Conservation (phyloP, 768 basidiomycete species). For the Lentinula lateritia region DNA sequence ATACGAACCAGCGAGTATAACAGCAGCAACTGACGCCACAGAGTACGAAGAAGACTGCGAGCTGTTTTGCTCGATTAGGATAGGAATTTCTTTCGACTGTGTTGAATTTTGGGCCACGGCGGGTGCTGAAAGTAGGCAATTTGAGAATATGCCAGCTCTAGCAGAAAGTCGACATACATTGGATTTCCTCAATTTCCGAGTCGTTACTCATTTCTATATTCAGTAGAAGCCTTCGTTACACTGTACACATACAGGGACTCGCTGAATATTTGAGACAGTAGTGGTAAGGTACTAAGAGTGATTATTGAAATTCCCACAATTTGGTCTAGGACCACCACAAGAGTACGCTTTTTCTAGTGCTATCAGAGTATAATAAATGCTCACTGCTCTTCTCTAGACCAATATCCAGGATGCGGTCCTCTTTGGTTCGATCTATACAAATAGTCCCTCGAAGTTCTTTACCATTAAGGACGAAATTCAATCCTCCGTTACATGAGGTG, state of each 20-base stretch:
- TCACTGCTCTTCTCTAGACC: background rate
- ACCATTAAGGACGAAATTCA: slow-evolving; percentile 6
- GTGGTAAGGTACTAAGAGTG: background rate
- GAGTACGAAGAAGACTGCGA: background rate
- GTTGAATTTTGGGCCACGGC: background rate
- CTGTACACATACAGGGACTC: background rate
- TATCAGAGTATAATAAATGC: too few species aligned
- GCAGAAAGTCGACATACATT: background rate
- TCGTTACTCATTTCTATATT: background rate
- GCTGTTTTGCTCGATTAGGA: slow-evolving; percentile 1
- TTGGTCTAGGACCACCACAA: background rate
- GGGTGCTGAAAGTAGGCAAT: background rate
- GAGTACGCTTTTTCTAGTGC: background rate
- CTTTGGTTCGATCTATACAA: background rate
- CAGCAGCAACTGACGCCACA: slow-evolving; percentile 2
- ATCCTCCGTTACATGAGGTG: slow-evolving; percentile 11
- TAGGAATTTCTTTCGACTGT: background rate
- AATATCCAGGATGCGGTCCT: background rate
- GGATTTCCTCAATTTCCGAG: background rate
- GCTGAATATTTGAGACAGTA: background rate
- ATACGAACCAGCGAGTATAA: slow-evolving; percentile 3
- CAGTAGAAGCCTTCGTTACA: background rate
- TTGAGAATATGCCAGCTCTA: background rate
- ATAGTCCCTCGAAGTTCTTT: background rate
- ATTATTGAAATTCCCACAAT: background rate